phyloP scores from a whole-genome alignment of 2,329 filamentous ascomycete species.

The Trichoderma brevicompactum region DNA sequence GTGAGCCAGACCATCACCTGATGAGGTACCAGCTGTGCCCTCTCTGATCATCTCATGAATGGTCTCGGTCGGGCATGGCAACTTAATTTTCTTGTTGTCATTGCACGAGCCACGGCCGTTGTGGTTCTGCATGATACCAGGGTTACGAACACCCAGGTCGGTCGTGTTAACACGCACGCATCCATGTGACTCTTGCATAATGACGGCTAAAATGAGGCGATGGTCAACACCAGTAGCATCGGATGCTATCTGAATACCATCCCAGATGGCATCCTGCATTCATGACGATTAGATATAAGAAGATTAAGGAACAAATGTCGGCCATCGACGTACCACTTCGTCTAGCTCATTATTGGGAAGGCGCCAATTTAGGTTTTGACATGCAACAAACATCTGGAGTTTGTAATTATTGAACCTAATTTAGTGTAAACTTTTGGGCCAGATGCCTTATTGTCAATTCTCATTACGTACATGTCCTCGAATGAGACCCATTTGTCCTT shows the following conservation, averaged over 20 bases:
- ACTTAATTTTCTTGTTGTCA: conserved; percentile 32
- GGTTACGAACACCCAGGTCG: conserved; percentile 48
- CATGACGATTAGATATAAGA: background rate
- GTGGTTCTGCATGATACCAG: conserved; percentile 48
- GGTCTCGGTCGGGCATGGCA: conserved; percentile 36
- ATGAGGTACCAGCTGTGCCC: conserved; percentile 47
- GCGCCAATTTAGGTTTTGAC: conserved; percentile 27
- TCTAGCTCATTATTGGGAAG: conserved; percentile 22
- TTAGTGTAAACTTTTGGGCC: background rate
- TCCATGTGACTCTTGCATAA: conserved; percentile 52
- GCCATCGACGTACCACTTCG: conserved; percentile 28
- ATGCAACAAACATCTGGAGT: conserved; percentile 29
- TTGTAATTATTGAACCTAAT: conserved; percentile 36
- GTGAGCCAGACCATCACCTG: conserved; percentile 47
- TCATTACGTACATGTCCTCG: conserved; percentile 26
- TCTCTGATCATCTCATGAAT: conserved; percentile 46
- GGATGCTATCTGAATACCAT: conserved; percentile 42
- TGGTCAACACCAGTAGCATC: conserved; percentile 41
- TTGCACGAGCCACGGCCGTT: conserved; percentile 46
- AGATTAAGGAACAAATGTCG: background rate
- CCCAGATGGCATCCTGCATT: conserved; percentile 29
- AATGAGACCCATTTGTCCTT: conserved; percentile 24
- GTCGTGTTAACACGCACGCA: conserved; percentile 49
- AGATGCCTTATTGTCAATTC: background rate
- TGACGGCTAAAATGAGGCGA: conserved; percentile 49